phyloP scores from a whole-genome alignment of 345 rosid genomes.

The Arabidopsis suecica region DNA sequence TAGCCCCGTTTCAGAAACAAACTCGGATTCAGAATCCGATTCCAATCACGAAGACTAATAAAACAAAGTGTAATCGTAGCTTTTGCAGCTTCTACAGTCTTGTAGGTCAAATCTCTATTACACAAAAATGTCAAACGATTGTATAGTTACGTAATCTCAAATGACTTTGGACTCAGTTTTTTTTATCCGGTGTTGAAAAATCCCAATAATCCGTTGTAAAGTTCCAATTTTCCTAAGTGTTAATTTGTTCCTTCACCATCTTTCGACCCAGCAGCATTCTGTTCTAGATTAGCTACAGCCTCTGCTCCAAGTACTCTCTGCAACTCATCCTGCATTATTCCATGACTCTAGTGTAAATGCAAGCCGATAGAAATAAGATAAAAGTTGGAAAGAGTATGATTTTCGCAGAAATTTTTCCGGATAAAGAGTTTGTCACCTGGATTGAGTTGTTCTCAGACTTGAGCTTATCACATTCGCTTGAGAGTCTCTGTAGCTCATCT shows the following conservation, averaged over 20 bases:
- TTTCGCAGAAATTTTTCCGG: background rate
- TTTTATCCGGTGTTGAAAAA: background rate
- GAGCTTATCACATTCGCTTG: constrained; percentile 87
- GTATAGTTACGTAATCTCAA: constrained; percentile 36
- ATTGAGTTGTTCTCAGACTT: constrained; percentile 77
- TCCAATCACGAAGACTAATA: constrained; percentile 48
- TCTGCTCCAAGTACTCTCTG: constrained; percentile 72
- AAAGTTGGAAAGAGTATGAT: background rate
- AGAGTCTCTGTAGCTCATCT: constrained; percentile 83
- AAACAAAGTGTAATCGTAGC: constrained; percentile 37
- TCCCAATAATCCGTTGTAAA: constrained; percentile 30
- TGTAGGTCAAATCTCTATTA: constrained; percentile 38
- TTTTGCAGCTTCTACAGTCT: constrained; percentile 32
- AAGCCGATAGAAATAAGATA: background rate
- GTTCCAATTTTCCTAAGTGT: constrained; percentile 32
- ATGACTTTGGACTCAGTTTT: constrained; percentile 31
- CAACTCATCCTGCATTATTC: constrained; percentile 72
- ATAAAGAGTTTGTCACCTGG: constrained; percentile 52
- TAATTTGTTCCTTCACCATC: constrained; percentile 53
- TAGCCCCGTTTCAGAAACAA: constrained; percentile 19
- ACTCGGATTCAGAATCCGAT: constrained; percentile 39
- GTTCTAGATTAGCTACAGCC: constrained; percentile 68
- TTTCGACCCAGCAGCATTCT: constrained; percentile 47
- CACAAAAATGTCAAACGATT: constrained; percentile 38
- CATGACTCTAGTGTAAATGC: background rate